Conservation (phyloP, 108 stramenopile genomes). For the Skeletonema costatum region DNA sequence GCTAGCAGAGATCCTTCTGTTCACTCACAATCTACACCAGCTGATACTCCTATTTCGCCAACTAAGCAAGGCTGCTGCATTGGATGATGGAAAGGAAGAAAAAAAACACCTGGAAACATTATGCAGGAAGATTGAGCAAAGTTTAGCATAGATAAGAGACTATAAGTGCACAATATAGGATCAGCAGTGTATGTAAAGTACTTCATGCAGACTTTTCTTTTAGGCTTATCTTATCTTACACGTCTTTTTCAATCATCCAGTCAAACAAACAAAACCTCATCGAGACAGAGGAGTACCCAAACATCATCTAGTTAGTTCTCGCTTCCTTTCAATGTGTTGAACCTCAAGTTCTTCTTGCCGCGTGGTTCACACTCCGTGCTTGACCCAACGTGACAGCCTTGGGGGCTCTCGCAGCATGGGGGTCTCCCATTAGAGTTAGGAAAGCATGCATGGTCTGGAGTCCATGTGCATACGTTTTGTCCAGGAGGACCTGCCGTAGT, state of each 20-base stretch:
- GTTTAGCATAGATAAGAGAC: neutral
- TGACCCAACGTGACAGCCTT: neutral
- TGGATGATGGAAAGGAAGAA: slow-evolving; percentile 4
- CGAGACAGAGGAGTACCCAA: too few species aligned
- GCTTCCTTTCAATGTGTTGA: neutral
- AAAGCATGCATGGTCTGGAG: too few species aligned
- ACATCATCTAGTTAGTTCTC: neutral
- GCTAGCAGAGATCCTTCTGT: slow-evolving; percentile 80
- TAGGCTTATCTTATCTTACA: too few species aligned
- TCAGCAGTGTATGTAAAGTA: too few species aligned
- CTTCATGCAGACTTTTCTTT: too few species aligned
- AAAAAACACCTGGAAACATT: slow-evolving; percentile 12
- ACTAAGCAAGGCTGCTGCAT: slow-evolving; percentile 28
- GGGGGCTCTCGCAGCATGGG: neutral
- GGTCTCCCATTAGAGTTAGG: neutral
- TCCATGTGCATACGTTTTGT: too few species aligned
- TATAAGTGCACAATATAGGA: too few species aligned
- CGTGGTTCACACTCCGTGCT: too few species aligned
- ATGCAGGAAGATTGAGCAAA: slow-evolving; percentile 22
- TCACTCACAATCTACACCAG: slow-evolving; percentile 84
- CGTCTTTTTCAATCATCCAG: too few species aligned
- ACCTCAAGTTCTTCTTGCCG: neutral
- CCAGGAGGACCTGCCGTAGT: too few species aligned
- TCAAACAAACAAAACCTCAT: too few species aligned
- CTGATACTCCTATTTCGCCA: slow-evolving; percentile 49